Conservation (phyloP, 257 asterid species). For the Lycium barbarum region DNA sequence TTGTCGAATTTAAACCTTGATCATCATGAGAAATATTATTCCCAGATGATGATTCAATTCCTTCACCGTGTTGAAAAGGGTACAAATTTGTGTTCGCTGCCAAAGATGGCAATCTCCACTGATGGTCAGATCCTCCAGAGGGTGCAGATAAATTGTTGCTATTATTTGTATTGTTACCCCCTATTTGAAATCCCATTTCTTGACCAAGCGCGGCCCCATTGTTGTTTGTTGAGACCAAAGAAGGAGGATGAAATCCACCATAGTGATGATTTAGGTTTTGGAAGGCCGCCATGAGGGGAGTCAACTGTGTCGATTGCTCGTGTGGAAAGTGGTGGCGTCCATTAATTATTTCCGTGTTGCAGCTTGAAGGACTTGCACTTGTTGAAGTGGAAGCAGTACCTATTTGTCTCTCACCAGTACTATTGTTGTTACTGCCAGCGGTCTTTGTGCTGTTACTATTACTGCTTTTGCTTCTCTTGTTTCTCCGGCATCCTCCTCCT, state of each 20-base stretch:
- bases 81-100: slow-evolving; percentile 37
- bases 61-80: slow-evolving; percentile 37
- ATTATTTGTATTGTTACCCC: slow-evolving; percentile 5
- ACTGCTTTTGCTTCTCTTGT: slow-evolving; percentile 46
- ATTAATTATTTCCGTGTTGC: slow-evolving; percentile 34
- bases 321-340: slow-evolving; percentile 36
- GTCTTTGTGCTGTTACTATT: slow-evolving; percentile 33
- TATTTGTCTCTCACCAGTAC: slow-evolving; percentile 5
- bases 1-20: slow-evolving; percentile 39
- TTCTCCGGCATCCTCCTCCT: slow-evolving; percentile 59
- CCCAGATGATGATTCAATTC: slow-evolving; percentile 40
- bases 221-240: slow-evolving; percentile 31
- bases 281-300: slow-evolving; percentile 48
- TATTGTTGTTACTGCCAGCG: background rate
- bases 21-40: slow-evolving; percentile 21
- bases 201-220: slow-evolving; percentile 33
- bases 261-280: slow-evolving; percentile 43
- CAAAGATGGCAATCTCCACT: slow-evolving; percentile 42
- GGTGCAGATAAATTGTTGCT: slow-evolving; percentile 33
- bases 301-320: slow-evolving; percentile 31
- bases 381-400: slow-evolving; percentile 26
- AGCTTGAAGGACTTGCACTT: slow-evolving; percentile 39
- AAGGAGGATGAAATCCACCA: slow-evolving; percentile 42
- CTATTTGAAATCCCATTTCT: slow-evolving; percentile 47
- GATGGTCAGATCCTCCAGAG: slow-evolving; percentile 35